These are phyloP conservation scores for Tetrahymena borealis DNA, from an alignment of 73 alveolate species.

Conservation along the genomic window DNA sequence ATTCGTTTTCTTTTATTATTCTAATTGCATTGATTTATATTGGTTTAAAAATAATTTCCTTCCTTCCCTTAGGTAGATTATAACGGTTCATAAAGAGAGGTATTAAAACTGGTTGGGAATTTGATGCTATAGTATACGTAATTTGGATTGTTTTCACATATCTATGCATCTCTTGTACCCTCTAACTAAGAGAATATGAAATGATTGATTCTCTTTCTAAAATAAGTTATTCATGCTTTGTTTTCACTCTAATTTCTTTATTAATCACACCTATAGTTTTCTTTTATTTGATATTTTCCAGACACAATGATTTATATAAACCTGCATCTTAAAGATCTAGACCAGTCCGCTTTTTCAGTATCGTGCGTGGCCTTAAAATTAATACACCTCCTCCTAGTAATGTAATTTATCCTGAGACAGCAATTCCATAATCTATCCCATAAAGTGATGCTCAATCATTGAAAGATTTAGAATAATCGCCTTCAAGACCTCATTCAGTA, in stretches of 20 bases:
- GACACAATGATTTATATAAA: background rate
- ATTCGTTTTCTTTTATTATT: background rate
- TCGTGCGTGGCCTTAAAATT: background rate
- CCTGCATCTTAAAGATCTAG: background rate
- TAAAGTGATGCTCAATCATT: background rate
- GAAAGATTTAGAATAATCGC: background rate
- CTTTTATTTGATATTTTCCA: background rate
- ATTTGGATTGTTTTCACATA: background rate
- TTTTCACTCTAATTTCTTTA: background rate
- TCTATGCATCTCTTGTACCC: background rate
- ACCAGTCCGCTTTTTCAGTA: background rate
- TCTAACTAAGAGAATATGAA: background rate
- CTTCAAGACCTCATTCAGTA: background rate
- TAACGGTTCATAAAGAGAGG: background rate
- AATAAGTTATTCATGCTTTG: background rate
- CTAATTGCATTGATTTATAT: background rate
- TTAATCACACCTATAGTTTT: background rate
- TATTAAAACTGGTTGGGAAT: background rate
- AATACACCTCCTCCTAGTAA: background rate
- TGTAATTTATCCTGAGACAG: background rate
- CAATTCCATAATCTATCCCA: background rate
- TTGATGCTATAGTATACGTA: background rate
- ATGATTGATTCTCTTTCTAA: background rate
- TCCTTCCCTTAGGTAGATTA: background rate
- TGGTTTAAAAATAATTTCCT: background rate